Evolutionary conservation across 768 basidiomycete genomes (phyloP).

Genomic region (Tulasnella sp.): DNA sequence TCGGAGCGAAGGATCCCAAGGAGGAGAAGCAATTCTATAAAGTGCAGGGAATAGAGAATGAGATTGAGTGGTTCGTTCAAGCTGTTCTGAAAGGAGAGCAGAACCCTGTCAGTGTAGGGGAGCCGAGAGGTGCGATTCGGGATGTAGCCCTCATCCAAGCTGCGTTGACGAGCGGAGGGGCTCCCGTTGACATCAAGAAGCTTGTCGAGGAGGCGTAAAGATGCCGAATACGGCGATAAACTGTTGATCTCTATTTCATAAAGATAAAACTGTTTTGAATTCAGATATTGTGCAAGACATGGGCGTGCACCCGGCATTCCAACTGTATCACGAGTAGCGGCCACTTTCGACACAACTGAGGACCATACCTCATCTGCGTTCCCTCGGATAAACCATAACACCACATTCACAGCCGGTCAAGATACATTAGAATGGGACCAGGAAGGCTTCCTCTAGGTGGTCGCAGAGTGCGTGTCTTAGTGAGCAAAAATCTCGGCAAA

Average conservation of each 20-base stretch:
- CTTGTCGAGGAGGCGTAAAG: slow-evolving; percentile 33
- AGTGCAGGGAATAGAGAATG: slow-evolving; percentile 51
- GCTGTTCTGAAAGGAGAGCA: slow-evolving; percentile 49
- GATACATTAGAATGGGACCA: neutral
- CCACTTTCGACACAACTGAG: neutral
- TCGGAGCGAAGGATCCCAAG: slow-evolving; percentile 46
- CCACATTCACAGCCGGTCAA: neutral
- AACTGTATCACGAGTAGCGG: neutral
- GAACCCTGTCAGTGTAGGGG: slow-evolving; percentile 44
- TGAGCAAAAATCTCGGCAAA: neutral
- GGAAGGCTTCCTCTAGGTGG: neutral
- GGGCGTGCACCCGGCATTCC: neutral
- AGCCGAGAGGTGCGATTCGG: slow-evolving; percentile 58
- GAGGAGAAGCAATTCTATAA: slow-evolving; percentile 31
- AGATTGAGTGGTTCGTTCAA: slow-evolving; percentile 58
- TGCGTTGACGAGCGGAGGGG: slow-evolving; percentile 62
- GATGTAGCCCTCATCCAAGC: slow-evolving; percentile 83
- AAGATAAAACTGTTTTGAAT: neutral
- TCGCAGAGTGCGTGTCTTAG: neutral
- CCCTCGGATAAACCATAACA: neutral
- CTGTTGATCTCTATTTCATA: neutral
- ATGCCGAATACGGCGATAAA: neutral
- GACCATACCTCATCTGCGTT: neutral
- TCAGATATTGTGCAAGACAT: neutral
- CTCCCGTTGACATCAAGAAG: slow-evolving; percentile 52